These are phyloP conservation scores for Cyclotella atomus DNA, from an alignment of 108 stramenopile species.

Conservation along the genomic window DNA sequence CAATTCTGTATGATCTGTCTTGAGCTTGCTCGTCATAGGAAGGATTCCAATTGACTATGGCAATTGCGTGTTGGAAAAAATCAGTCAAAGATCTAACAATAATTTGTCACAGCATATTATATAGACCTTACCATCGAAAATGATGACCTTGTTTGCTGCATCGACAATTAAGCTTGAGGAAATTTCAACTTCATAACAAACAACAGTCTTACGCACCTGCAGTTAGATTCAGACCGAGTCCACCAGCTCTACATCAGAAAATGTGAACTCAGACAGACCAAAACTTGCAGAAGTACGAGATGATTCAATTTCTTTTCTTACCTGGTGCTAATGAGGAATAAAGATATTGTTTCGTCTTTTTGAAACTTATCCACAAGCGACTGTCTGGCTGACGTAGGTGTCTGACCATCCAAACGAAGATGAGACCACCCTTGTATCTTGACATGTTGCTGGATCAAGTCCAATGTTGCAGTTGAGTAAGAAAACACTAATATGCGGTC, in stretches of 20 bases:
- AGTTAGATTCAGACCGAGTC: constrained; percentile 86
- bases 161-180: too few species aligned
- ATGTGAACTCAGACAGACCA: not conserved
- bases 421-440: constrained; percentile 62
- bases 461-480: constrained; percentile 87
- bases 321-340: constrained; percentile 84
- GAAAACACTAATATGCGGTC: constrained; percentile 88
- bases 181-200: too few species aligned
- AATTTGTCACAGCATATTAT: not conserved
- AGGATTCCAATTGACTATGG: constrained; percentile 86
- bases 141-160: constrained; percentile 65
- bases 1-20: constrained; percentile 84
- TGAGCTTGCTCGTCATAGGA: constrained; percentile 81
- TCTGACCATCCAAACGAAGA: constrained; percentile 90
- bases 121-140: constrained; percentile 57
- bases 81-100: not conserved
- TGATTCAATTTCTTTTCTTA: not conserved
- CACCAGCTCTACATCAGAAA: constrained; percentile 76
- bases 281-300: not conserved
- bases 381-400: constrained; percentile 70
- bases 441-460: constrained; percentile 79
- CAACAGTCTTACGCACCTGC: constrained; percentile 42
- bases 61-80: not conserved
- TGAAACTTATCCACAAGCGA: constrained; percentile 82
- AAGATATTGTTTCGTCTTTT: constrained; percentile 58